Evolutionary conservation across 2,329 filamentous ascomycete genomes (phyloP).

Genomic region (Arthrobotrys megalospora): DNA sequence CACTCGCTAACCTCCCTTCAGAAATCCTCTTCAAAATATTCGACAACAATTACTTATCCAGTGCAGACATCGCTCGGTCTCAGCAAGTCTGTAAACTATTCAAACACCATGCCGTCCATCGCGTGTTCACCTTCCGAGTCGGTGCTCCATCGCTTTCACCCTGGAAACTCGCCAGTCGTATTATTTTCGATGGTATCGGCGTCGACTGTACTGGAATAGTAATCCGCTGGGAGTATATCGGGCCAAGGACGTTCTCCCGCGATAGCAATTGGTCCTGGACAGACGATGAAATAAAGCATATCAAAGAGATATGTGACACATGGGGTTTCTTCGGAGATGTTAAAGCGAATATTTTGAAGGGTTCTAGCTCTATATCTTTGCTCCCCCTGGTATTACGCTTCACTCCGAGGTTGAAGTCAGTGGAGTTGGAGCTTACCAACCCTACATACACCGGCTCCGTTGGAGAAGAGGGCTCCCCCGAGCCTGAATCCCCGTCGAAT

Average conservation of each 20-base stretch:
- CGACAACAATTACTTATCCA: not conserved
- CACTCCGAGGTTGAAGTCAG: not conserved
- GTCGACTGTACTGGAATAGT: not conserved
- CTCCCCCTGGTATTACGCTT: constrained; percentile 21
- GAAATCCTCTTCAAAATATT: constrained; percentile 20
- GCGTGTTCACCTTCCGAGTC: constrained; percentile 21
- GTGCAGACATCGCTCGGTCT: not conserved
- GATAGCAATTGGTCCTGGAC: constrained; percentile 13
- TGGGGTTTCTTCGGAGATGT: not conserved
- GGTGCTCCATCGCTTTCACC: not conserved
- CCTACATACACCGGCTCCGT: too few species aligned
- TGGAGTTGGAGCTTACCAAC: constrained; percentile 10
- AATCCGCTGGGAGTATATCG: constrained; percentile 18
- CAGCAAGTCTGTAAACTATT: constrained; percentile 12
- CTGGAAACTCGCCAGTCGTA: constrained; percentile 12
- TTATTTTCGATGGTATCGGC: constrained; percentile 8
- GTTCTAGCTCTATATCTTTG: constrained; percentile 20
- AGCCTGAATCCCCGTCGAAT: too few species aligned
- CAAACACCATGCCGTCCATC: not conserved
- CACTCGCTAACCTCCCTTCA: not conserved
- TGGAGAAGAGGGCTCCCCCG: too few species aligned
- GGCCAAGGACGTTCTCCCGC: not conserved
- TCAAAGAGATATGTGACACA: constrained; percentile 4
- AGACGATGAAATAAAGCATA: not conserved
- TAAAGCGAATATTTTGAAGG: not conserved